Percentiles rank a stretch among this genome's conserved stretches.
Evolutionary conservation across 805 yeast species (phyloP).

Genomic region (Hanseniaspora clermontiae): DNA sequence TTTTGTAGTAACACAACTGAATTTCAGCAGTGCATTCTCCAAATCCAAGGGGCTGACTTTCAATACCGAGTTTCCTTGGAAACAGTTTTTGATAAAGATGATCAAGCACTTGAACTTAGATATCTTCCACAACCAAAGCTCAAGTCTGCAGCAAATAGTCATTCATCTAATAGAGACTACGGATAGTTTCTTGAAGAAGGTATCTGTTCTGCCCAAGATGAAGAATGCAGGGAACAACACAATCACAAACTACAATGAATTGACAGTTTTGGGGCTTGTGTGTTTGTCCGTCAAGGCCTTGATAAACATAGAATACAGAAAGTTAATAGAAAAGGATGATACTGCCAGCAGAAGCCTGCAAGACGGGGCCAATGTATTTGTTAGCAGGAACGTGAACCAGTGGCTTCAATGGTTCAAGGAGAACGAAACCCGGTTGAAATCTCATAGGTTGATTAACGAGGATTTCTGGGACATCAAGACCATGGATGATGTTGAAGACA

Average conservation of each 20-base stretch:
- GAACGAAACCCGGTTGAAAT: neutral
- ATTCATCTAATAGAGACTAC: neutral
- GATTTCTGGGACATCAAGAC: neutral
- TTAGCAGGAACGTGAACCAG: neutral
- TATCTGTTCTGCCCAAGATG: neutral
- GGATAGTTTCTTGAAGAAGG: neutral
- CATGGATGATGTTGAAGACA: neutral
- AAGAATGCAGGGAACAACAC: slow-evolving; percentile 3
- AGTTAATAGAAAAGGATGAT: neutral
- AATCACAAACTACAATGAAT: neutral
- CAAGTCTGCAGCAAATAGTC: neutral
- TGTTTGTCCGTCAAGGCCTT: neutral
- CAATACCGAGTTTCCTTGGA: slow-evolving; percentile 9
- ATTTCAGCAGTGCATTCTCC: neutral
- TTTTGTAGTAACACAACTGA: neutral
- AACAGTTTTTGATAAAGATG: neutral
- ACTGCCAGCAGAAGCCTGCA: neutral
- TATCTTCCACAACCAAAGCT: neutral
- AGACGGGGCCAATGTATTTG: slow-evolving; percentile 8
- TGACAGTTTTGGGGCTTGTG: neutral
- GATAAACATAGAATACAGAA: neutral
- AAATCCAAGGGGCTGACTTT: neutral
- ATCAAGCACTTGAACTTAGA: neutral
- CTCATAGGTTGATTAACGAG: neutral
- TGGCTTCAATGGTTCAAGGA: neutral